A percentile compares a stretch with the other conserved stretches of the same genome.
phyloP scores from a whole-genome alignment of 176 grass and related monocot genomes.

The Phyllostachys edulis region DNA sequence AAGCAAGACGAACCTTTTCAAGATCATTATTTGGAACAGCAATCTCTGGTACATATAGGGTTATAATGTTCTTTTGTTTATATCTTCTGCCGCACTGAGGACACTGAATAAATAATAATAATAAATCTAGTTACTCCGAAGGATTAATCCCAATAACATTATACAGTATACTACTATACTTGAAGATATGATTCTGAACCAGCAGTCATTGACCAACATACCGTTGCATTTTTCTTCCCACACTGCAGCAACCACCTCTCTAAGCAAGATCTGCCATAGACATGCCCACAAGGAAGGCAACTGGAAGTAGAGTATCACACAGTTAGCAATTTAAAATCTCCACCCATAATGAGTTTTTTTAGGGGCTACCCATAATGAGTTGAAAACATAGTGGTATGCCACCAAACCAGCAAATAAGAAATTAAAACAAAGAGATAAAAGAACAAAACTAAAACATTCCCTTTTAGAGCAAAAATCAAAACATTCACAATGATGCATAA shows the following conservation, averaged over 20 bases:
- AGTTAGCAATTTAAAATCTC: slow-evolving; percentile 29
- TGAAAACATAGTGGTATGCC: slow-evolving; percentile 1
- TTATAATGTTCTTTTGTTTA: slow-evolving; percentile 66
- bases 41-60: slow-evolving; percentile 80
- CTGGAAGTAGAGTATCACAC: slow-evolving; percentile 38
- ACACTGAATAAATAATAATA: slow-evolving; percentile 54
- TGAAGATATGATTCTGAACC: slow-evolving; percentile 25
- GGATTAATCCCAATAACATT: slow-evolving; percentile 8
- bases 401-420: slow-evolving; percentile 2
- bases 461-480: neutral
- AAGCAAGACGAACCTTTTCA: slow-evolving; percentile 61
- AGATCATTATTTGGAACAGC: slow-evolving; percentile 84
- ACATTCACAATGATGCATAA: neutral
- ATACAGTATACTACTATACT: neutral
- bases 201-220: slow-evolving; percentile 37
- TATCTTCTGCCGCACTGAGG: slow-evolving; percentile 77
- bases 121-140: slow-evolving; percentile 2
- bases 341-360: neutral
- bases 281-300: slow-evolving; percentile 97
- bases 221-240: slow-evolving; percentile 70
- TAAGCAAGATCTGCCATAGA: slow-evolving; percentile 89
- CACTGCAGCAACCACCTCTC: slow-evolving; percentile 69
- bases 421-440: neutral
- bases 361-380: neutral
- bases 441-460: neutral